phyloP scores from a whole-genome alignment of 305 asterid genomes.

The Caryopteris hybrid region DNA sequence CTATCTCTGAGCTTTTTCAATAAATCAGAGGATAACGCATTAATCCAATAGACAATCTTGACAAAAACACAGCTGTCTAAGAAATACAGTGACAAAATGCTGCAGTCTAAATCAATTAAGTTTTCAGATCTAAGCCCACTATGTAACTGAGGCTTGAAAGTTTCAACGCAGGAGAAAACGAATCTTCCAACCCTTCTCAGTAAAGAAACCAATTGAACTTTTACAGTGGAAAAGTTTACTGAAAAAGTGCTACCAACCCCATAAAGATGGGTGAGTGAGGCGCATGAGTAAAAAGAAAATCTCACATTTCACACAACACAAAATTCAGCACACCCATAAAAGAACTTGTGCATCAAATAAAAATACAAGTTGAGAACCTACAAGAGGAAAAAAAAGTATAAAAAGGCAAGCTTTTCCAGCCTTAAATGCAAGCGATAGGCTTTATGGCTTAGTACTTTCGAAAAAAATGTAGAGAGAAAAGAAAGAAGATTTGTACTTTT shows the following conservation, averaged over 20 bases:
- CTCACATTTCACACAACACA: slow-evolving; percentile 1
- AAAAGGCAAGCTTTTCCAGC: background rate
- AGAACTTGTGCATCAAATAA: background rate
- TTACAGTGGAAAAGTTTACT: slow-evolving; percentile 18
- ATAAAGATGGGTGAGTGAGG: slow-evolving; percentile 14
- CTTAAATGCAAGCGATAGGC: background rate
- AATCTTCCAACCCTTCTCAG: slow-evolving; percentile 14
- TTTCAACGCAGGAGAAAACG: slow-evolving; percentile 4
- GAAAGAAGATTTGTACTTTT: background rate
- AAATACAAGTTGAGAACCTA: background rate
- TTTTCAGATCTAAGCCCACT: slow-evolving; percentile 24
- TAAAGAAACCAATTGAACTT: slow-evolving; percentile 19
- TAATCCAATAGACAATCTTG: slow-evolving; percentile 18
- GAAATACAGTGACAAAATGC: slow-evolving; percentile 1
- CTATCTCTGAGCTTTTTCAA: slow-evolving; percentile 10
- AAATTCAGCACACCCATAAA: slow-evolving; percentile 11
- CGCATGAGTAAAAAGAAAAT: background rate
- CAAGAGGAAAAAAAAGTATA: background rate
- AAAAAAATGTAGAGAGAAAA: background rate
- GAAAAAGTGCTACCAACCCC: slow-evolving; percentile 28
- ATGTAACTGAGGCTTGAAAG: slow-evolving; percentile 5
- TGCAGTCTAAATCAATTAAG: background rate
- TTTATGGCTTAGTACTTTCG: background rate
- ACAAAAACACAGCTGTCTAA: slow-evolving; percentile 20
- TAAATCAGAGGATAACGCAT: slow-evolving; percentile 9